Conservation (phyloP, 2,329 filamentous ascomycete species). For the Didymella arachidicola region DNA sequence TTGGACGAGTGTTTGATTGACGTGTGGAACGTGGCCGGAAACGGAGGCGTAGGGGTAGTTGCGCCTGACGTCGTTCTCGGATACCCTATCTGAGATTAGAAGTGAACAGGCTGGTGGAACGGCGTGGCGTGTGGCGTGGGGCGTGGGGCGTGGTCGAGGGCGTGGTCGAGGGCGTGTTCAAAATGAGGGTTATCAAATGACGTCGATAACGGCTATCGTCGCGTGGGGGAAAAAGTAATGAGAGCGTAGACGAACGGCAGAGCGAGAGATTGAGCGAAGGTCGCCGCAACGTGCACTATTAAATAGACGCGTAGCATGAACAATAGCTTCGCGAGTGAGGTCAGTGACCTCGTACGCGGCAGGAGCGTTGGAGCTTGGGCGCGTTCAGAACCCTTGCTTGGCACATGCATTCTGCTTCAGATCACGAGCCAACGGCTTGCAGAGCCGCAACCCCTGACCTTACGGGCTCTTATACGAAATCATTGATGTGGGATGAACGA, state of each 20-base stretch:
- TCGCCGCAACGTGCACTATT: neutral
- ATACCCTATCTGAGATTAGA: neutral
- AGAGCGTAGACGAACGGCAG: slow-evolving; percentile 1
- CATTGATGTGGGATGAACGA: slow-evolving; percentile 1
- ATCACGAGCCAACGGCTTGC: slow-evolving; percentile 18
- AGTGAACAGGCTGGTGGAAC: neutral
- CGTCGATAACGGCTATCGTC: slow-evolving; percentile 14
- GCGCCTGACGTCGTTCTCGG: neutral
- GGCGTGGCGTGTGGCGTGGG: neutral
- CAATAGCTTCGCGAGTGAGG: slow-evolving; percentile 5
- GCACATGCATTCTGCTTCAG: slow-evolving; percentile 6
- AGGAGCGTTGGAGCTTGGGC: slow-evolving; percentile 22
- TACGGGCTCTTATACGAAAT: slow-evolving; percentile 1
- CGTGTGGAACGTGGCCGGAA: neutral
- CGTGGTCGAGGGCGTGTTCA: slow-evolving; percentile 1
- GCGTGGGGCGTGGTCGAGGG: slow-evolving; percentile 1
- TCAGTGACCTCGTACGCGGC: slow-evolving; percentile 1
- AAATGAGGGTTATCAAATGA: slow-evolving; percentile 13
- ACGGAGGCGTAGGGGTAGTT: neutral
- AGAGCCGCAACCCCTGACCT: slow-evolving; percentile 15
- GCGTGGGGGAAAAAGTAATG: slow-evolving; percentile 5
- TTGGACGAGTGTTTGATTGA: slow-evolving; percentile 13
- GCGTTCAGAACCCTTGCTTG: slow-evolving; percentile 12
- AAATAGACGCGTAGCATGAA: slow-evolving; percentile 7
- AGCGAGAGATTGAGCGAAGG: neutral